Base-by-base conservation (phyloP, 2,329 filamentous ascomycete genomes). In the Neodidymelliopsis sp. region DNA sequence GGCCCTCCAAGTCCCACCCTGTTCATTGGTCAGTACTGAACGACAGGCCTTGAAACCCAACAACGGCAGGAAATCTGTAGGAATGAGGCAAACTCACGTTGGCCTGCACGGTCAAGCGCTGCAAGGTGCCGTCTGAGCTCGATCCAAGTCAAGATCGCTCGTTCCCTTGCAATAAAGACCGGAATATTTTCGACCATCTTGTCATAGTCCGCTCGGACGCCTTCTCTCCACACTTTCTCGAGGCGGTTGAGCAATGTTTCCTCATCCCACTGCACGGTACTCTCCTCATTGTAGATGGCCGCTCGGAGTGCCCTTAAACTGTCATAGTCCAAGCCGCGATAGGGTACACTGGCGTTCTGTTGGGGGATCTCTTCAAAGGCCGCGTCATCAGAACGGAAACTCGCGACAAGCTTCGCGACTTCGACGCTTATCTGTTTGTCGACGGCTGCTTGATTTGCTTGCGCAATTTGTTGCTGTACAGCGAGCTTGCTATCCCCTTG, bases 81-180 rank as follows among this genome's bases (percentile, higher is more conserved):
- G 24, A 38, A 40, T 25, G 35, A 25, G n/a, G 22, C 22, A 30
- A 44, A 62, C 68, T 15, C 64, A 71, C 68, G 61, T 52, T 61
- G 59, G 22, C 65, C 65, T 35, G 67, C 67, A 43, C 66, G 64
- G 24, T 67, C 60, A 24, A 71, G 63, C 25, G 69, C 68, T 43
- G 67, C 65, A 24, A 71, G 46, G 39, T 71, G 68, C 29, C 68
- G 55, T 42, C 62, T 64, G 11, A 71, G 55, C 38, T 71, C 69
- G 28, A 71, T 63, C 69, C 69, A 71, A 10, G 66, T 69, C 18
- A 71, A 46, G 31, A 71, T 64, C 6, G 66, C 67, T 19, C 67
- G 61, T 42, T 71, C 69, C 38, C 64, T 54, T 5, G 66, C 69
- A 25, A 67, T 62, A 46, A 71, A 71, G 3, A 60, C 57, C 4